phyloP scores from a whole-genome alignment of 2,329 filamentous ascomycete species.

The Fusarium humuli region DNA sequence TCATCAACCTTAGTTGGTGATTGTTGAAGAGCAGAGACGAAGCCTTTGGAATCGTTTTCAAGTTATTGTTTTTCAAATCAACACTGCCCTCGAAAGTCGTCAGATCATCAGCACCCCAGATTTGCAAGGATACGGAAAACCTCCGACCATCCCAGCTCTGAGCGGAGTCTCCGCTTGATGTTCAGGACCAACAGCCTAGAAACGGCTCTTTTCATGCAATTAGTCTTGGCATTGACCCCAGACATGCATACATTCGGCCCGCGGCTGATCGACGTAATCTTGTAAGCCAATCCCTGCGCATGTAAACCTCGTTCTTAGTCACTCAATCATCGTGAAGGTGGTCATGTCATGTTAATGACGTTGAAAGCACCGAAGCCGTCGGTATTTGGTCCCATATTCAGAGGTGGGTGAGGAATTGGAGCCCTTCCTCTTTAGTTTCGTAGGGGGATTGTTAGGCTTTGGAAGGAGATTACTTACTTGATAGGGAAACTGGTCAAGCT shows the following conservation, averaged over 20 bases:
- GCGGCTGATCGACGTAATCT: neutral
- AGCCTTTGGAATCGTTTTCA: too few species aligned
- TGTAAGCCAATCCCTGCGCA: neutral
- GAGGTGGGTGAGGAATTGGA: too few species aligned
- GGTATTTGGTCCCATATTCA: neutral
- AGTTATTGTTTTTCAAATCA: neutral
- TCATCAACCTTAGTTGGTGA: fast-evolving
- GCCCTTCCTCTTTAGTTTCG: neutral
- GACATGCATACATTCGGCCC: conserved; percentile 11
- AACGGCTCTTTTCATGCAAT: neutral
- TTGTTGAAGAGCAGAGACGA: too few species aligned
- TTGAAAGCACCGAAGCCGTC: neutral
- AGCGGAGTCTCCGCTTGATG: conserved; percentile 22
- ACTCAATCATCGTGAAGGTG: neutral
- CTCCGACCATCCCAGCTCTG: neutral
- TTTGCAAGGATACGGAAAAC: neutral
- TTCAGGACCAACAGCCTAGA: neutral
- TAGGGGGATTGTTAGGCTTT: neutral
- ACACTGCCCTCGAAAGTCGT: neutral
- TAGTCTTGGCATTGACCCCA: conserved; percentile 6
- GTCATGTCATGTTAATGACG: neutral
- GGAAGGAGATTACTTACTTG: neutral
- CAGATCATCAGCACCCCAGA: neutral
- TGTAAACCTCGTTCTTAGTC: neutral
- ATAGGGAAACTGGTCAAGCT: neutral